A percentile compares a stretch with the other conserved stretches of the same genome.
phyloP scores from a whole-genome alignment of 2,329 filamentous ascomycete genomes.

The Aspergillus felis region DNA sequence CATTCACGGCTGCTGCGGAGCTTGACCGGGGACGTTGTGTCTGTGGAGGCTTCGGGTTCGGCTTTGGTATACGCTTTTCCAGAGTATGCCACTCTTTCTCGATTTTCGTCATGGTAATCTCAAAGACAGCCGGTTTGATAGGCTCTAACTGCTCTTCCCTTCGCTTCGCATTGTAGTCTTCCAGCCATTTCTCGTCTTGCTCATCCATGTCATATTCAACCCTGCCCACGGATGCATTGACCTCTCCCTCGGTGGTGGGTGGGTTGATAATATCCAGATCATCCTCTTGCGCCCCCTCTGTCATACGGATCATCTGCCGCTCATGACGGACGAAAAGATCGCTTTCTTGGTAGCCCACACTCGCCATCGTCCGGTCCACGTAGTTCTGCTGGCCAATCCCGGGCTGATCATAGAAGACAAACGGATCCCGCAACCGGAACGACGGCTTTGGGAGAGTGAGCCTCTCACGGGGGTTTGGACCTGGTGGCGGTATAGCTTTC shows the following conservation, averaged over 20 bases:
- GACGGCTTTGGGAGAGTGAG: slow-evolving; percentile 48
- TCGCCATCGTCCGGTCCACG: slow-evolving; percentile 94
- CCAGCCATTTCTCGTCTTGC: slow-evolving; percentile 95
- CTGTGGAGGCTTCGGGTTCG: slow-evolving; percentile 92
- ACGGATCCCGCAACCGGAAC: slow-evolving; percentile 46
- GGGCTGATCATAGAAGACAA: slow-evolving; percentile 65
- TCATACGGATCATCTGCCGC: slow-evolving; percentile 61
- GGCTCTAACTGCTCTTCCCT: slow-evolving; percentile 70
- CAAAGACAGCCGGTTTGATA: slow-evolving; percentile 90
- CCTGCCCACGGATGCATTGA: slow-evolving; percentile 61
- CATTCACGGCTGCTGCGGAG: slow-evolving; percentile 91
- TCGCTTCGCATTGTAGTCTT: slow-evolving; percentile 73
- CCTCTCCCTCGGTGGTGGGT: slow-evolving; percentile 58
- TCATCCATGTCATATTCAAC: slow-evolving; percentile 99
- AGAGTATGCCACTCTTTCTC: slow-evolving; percentile 98
- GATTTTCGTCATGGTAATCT: slow-evolving; percentile 97
- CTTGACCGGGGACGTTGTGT: slow-evolving; percentile 90
- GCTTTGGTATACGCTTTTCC: slow-evolving; percentile 94
- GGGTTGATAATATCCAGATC: slow-evolving; percentile 56
- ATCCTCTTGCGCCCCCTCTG: slow-evolving; percentile 60
- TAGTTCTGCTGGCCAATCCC: slow-evolving; percentile 82
- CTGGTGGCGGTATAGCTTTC: slow-evolving; percentile 45
- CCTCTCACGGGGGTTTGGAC: slow-evolving; percentile 47
- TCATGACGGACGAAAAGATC: slow-evolving; percentile 81
- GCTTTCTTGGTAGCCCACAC: slow-evolving; percentile 91